A percentile compares a stretch with the other conserved stretches of the same genome.
Conservation (phyloP, 768 basidiomycete species). For the Tulasnella sp. region DNA sequence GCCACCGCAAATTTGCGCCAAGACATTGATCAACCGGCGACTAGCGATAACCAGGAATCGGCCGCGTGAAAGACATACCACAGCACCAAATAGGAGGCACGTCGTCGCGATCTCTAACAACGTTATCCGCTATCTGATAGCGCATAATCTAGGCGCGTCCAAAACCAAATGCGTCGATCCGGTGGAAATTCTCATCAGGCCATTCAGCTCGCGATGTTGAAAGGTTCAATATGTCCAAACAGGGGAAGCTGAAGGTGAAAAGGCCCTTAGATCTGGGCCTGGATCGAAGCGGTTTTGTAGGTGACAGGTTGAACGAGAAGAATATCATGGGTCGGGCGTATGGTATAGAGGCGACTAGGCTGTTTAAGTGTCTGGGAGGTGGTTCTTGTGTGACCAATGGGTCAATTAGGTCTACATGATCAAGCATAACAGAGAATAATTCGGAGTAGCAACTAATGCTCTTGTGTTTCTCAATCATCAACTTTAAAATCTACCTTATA, state of each 20-base stretch:
- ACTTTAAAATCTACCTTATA: no score
- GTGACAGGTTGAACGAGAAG: constrained; percentile 54
- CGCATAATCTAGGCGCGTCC: constrained; percentile 51
- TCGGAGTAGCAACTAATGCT: constrained; percentile 32
- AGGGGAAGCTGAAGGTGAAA: constrained; percentile 33
- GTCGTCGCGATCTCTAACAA: no score
- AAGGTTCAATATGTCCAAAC: constrained; percentile 57
- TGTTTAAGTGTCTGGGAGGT: constrained; percentile 32
- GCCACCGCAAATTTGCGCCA: no score
- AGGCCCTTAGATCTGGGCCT: constrained; percentile 39
- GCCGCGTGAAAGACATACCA: no score
- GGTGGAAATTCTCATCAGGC: constrained; percentile 41
- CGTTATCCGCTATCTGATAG: no score
- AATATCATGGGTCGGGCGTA: constrained; percentile 88
- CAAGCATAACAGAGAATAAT: constrained; percentile 25
- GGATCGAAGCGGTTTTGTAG: constrained; percentile 37
- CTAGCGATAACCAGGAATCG: no score
- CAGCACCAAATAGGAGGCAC: no score
- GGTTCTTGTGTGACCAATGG: constrained; percentile 55
- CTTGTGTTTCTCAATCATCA: constrained; percentile 51
- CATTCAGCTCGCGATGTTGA: constrained; percentile 52
- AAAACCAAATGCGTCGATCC: constrained; percentile 54
- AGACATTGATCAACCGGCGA: no score
- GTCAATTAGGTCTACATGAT: constrained; percentile 36
- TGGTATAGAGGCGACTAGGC: constrained; percentile 23